Evolutionary conservation across 192 early-diverging fungal genomes (phyloP), one percentile per base, ranked within the genome.

Genomic region (Blastocladiella britannica): DNA sequence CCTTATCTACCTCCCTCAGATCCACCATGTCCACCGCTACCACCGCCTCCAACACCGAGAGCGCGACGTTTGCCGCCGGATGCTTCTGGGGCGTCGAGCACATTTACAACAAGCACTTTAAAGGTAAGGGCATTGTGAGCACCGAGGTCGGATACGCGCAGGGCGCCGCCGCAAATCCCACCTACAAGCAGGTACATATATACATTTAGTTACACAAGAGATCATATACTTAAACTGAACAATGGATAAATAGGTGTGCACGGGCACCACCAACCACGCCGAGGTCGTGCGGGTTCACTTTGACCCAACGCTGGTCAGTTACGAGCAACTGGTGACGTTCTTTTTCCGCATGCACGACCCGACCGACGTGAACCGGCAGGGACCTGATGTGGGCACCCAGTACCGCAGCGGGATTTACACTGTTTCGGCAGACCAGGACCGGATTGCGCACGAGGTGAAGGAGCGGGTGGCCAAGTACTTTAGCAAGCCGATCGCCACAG

Each of bases 381-480:
- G 92, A 4, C 72, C 71, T 29, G 90, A 96, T 62, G 47, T 63
- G 25, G 93, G 93, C 20, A 77, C 83, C 15, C 93, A 96, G 67
- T 84, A 96, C 72, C 74, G 92, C 15, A 85, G 82, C 4, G 86
- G 77, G 12, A 89, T 96, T 59, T 88, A 88, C 61, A 88, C 84
- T 65, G 83, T 89, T 69, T 73, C 66, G 28, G 70, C 69, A 8
- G 76, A 83, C 58, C 92, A 96, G 62, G 75, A 78, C 62, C 26
- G 62, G 51, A 68, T 75, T 18, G 92, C 92, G 8, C 78, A 91
- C 62, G 60, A 70, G n/a, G 80, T 82, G 57, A 86, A 82, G 58
- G 68, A 80, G 55, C 65, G 77, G 8, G 84, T 86, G 64, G 67
- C 80, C 59, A 66, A 74, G 55, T 70, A 69, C 53, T 67, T 78